Evolutionary conservation across 805 yeast species (phyloP), one percentile per base, ranked within the genome.

Genomic region (Yamadazyma kitorensis): DNA sequence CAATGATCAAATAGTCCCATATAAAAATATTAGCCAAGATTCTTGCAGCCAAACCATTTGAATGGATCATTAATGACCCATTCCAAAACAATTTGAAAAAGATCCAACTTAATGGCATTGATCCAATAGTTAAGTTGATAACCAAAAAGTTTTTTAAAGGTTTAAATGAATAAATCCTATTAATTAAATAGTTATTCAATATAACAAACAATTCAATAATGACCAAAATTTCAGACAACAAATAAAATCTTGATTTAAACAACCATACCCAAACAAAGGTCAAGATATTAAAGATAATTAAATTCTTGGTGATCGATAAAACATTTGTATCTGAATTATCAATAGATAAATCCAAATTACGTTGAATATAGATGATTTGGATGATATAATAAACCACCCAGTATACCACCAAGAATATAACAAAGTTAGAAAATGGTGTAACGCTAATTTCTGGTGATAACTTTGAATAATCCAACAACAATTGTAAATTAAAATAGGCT

Each of bases 51-150:
- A 82, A 55, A 39, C 61, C 54, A 47, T 74, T 72, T 36, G 82
- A 74, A 40, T 80, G 83, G 61, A 80, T 74, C 53, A 82, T 54
- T 18, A 81, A 82, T 2, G 94, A 88, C 29, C 94, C 94, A 52
- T 82, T 83, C 95, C 95, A 86, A 66, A 85, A 82, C 24, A 86
- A 54, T 16, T 79, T 80, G 51, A 78, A 83, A 39, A 82, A 54
- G 23, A 80, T 59, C 95, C 95, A 86, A 20, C 83, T 68, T 36
- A 83, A 56, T 10, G 95, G 94, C 48, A 84, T 46, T 0, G 89
- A 86, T 7, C 78, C 72, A 10, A 72, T 70, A 11, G 91, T 73
- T 45, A 79, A 59, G 58, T 86, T 94, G 33, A 83, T 64, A 24
- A 76, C 57, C 19, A 78, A 43, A 74, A 80, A 79, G 40, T 66